Percentiles rank a stretch among this genome's conserved stretches.
phyloP scores from a whole-genome alignment of 1,284 basidiomycete species.

The Pseudozyma sp. region DNA sequence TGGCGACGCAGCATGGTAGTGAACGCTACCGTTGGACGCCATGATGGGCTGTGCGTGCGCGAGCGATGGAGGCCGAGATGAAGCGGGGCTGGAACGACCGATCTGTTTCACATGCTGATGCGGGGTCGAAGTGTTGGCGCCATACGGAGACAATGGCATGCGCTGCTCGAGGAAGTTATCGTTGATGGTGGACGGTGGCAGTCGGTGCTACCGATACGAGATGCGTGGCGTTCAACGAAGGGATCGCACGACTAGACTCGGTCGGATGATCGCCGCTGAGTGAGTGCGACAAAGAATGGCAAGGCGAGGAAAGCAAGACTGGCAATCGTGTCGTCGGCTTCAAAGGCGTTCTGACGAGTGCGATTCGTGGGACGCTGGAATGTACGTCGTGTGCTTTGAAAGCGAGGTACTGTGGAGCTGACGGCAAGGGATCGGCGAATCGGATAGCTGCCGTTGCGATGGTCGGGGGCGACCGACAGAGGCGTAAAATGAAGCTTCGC shows the following conservation, averaged over 20 bases:
- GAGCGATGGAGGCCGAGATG: conserved; percentile 4
- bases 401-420: no score
- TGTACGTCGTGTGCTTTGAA: no score
- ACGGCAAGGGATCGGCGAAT: neutral
- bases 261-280: neutral
- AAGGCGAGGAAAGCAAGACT: no score
- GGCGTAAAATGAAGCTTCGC: conserved; percentile 11
- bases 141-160: conserved; percentile 42
- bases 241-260: neutral
- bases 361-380: no score
- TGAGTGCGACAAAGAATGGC: no score
- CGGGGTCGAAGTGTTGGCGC: conserved; percentile 10
- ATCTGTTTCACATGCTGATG: conserved; percentile 38
- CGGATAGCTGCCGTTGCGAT: neutral
- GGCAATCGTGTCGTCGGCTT: no score
- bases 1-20: conserved; percentile 14
- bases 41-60: conserved; percentile 13
- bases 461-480: neutral
- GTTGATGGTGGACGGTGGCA: neutral
- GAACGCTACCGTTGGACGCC: conserved; percentile 25
- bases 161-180: conserved; percentile 5
- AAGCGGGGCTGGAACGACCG: conserved; percentile 6
- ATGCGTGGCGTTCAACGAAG: neutral
- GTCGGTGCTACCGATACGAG: no score
- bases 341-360: no score